Percentiles rank a stretch among this genome's conserved stretches.
Evolutionary conservation across 2,329 filamentous ascomycete species (phyloP).

Genomic region (Calcarisporium arbuscula): DNA sequence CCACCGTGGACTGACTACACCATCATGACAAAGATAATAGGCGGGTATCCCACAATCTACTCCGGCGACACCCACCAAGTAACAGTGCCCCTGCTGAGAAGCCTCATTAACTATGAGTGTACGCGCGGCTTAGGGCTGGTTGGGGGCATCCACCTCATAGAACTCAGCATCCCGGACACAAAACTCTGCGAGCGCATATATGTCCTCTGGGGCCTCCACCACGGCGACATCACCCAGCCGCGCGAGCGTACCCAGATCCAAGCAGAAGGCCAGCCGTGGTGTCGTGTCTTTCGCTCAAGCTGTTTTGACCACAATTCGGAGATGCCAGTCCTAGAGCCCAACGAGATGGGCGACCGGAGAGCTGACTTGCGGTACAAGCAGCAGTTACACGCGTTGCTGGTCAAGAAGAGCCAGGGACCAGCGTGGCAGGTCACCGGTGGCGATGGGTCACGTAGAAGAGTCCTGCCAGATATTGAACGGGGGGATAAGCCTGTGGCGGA

Average conservation of each 20-base stretch:
- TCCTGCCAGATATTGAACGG: background rate
- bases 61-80: background rate
- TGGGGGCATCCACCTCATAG: background rate
- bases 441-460: background rate
- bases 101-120: background rate
- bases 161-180: background rate
- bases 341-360: too few relatives aligned
- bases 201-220: background rate
- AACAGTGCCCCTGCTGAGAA: constrained; percentile 1
- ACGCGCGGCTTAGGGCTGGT: background rate
- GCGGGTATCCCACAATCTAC: constrained; percentile 2
- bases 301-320: background rate
- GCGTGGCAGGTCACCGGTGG: background rate
- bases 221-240: background rate
- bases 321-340: background rate
- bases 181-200: background rate
- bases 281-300: too few relatives aligned
- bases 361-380: background rate
- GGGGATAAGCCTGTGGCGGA: background rate
- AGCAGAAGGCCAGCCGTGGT: background rate
- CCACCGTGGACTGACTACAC: background rate
- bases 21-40: background rate
- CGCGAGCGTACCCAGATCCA: background rate
- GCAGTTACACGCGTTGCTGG: background rate
- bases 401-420: background rate